phyloP scores from a whole-genome alignment of 2,329 filamentous ascomycete species.

The Sclerotinia nivalis region DNA sequence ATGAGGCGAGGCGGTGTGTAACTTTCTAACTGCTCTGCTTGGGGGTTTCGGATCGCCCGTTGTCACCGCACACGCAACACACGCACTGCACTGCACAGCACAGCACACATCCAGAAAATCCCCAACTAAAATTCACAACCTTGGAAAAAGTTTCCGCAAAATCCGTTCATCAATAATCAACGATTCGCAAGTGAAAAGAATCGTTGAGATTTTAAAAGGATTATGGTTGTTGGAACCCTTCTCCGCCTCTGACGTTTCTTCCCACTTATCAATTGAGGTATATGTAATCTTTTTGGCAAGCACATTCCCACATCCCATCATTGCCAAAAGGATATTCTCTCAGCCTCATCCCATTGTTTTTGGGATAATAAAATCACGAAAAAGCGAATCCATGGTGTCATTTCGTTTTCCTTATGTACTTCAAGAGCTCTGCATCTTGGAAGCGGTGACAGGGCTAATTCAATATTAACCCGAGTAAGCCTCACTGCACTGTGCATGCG shows the following conservation, averaged over 20 bases:
- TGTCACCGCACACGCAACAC: constrained; percentile 14
- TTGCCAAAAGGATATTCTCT: constrained; percentile 11
- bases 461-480: constrained; percentile 26
- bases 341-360: constrained; percentile 22
- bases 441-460: constrained; percentile 25
- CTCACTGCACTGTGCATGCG: constrained; percentile 21
- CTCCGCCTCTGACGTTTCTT: constrained; percentile 13
- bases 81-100: background rate
- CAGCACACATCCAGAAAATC: background rate
- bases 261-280: constrained; percentile 6
- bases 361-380: constrained; percentile 9
- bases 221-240: constrained; percentile 1
- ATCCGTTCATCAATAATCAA: constrained; percentile 19
- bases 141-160: constrained; percentile 22
- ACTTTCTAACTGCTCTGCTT: constrained; percentile 11
- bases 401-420: constrained; percentile 16
- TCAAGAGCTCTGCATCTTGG: constrained; percentile 16
- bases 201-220: constrained; percentile 14
- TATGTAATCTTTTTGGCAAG: constrained; percentile 12
- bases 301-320: constrained; percentile 11
- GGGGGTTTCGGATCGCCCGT: constrained; percentile 22
- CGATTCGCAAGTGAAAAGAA: constrained; percentile 24
- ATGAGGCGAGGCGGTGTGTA: constrained; percentile 24
- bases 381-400: background rate
- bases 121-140: constrained; percentile 11